A percentile compares a stretch with the other conserved stretches of the same genome.
These are phyloP conservation scores for Tagetes erecta DNA, from an alignment of 129 eudicot species.

Conservation along the genomic window DNA sequence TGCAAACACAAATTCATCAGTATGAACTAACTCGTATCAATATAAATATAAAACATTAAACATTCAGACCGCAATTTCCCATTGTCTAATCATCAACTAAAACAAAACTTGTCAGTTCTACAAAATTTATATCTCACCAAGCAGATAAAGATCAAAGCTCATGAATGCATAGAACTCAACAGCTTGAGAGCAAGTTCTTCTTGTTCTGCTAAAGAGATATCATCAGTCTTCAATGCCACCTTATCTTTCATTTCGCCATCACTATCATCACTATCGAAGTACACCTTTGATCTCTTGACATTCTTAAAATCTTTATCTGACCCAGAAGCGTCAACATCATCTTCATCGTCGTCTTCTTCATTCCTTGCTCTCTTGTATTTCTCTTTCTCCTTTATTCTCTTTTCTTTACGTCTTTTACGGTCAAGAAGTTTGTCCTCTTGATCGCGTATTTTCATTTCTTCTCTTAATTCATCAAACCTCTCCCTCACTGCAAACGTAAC, in stretches of 20 bases:
- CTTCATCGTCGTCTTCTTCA: conserved; percentile 48
- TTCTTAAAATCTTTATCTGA: conserved; percentile 43
- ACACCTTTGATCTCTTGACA: conserved; percentile 50
- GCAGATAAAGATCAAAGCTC: conserved; percentile 8
- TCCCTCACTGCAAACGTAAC: conserved; percentile 49
- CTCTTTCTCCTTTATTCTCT: conserved; percentile 65
- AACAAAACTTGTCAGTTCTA: not conserved
- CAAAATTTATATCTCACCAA: conserved; percentile 10
- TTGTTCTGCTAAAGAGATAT: conserved; percentile 77
- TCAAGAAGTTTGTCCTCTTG: conserved; percentile 76
- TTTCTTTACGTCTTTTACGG: conserved; percentile 73
- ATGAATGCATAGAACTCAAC: conserved; percentile 73
- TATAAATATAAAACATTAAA: not conserved
- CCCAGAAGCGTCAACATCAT: conserved; percentile 49
- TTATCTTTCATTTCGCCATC: conserved; percentile 49
- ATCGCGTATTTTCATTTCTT: conserved; percentile 64
- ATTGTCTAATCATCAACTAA: conserved; percentile 2
- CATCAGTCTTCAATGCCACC: conserved; percentile 34
- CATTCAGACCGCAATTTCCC: not conserved
- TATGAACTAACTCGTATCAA: not conserved
- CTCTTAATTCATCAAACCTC: conserved; percentile 66
- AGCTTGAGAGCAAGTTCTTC: conserved; percentile 92
- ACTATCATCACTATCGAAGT: conserved; percentile 67
- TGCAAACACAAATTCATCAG: not conserved
- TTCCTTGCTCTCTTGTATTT: conserved; percentile 66